Conservation (phyloP, 306 rosid genomes). For the Trifolium dubium region DNA sequence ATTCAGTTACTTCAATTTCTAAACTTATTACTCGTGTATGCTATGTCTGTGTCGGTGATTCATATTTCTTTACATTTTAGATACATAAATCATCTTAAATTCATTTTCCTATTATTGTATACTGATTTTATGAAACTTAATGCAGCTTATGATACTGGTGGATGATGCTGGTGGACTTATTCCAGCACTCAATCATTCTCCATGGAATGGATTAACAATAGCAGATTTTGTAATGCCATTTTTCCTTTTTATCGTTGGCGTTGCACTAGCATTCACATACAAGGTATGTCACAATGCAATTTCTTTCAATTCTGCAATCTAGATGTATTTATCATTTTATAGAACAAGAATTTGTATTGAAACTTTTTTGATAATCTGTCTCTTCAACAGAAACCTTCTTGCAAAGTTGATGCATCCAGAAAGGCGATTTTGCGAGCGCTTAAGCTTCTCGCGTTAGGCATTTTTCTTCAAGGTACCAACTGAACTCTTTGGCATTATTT, state of each 20-base stretch:
- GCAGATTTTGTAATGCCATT: slow-evolving; percentile 97
- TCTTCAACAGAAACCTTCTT: slow-evolving; percentile 65
- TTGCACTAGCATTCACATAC: slow-evolving; percentile 86
- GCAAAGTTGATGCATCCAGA: slow-evolving; percentile 61
- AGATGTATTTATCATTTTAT: slow-evolving; percentile 1
- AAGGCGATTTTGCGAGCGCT: slow-evolving; percentile 69
- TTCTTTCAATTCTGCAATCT: neutral
- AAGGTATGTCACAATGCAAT: slow-evolving; percentile 58
- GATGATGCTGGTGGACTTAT: slow-evolving; percentile 86
- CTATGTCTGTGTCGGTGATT: neutral
- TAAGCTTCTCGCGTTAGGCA: slow-evolving; percentile 84
- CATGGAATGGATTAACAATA: slow-evolving; percentile 93
- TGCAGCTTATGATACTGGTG: slow-evolving; percentile 96
- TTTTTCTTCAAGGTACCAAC: slow-evolving; percentile 84
- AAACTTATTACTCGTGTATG: no score
- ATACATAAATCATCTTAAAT: neutral
- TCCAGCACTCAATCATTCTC: slow-evolving; percentile 93
- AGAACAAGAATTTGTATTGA: neutral
- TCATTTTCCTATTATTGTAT: slow-evolving; percentile 4
- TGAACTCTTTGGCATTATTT: slow-evolving; percentile 34
- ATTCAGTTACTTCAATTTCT: neutral
- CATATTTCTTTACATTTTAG: neutral
- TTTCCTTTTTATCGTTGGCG: slow-evolving; percentile 92
- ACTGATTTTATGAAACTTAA: slow-evolving; percentile 30
- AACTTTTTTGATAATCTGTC: slow-evolving; percentile 27